Evolutionary conservation across 768 basidiomycete species (phyloP).

Genomic region (Kwoniella heveanensis): DNA sequence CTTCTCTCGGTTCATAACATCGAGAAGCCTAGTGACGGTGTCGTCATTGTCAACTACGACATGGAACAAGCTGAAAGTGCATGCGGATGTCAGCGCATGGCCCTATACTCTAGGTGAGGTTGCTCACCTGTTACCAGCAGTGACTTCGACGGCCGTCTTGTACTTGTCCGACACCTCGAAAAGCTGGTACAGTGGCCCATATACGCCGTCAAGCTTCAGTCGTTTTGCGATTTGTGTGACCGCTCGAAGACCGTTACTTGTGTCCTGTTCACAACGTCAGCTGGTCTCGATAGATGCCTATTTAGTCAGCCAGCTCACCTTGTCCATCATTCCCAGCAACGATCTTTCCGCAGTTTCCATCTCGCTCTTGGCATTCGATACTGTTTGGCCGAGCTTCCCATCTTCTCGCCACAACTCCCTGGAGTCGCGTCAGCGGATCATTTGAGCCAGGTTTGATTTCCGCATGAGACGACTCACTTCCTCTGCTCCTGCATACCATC

Average conservation of each 20-base stretch:
- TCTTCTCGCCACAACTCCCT: conserved; percentile 91
- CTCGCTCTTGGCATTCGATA: conserved; percentile 76
- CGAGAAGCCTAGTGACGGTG: conserved; percentile 86
- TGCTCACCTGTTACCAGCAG: conserved; percentile 88
- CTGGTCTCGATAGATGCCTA: no score
- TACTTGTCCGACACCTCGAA: conserved; percentile 91
- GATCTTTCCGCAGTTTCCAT: conserved; percentile 75
- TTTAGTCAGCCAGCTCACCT: conserved; percentile 62
- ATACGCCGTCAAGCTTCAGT: conserved; percentile 76
- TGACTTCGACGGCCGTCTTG: conserved; percentile 89
- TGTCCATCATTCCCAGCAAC: conserved; percentile 92
- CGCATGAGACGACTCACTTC: no score
- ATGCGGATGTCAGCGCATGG: background rate
- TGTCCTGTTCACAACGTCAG: conserved; percentile 65
- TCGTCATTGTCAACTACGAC: conserved; percentile 96
- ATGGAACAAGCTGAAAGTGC: conserved; percentile 76
- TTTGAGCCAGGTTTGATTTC: background rate
- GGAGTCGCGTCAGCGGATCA: conserved; percentile 8
- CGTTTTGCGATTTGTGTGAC: conserved; percentile 81
- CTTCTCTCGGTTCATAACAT: conserved; percentile 89
- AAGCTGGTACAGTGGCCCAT: conserved; percentile 89
- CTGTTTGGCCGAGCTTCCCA: conserved; percentile 76
- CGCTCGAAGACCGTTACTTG: conserved; percentile 80
- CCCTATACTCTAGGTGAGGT: no score
- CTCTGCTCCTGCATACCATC: conserved; percentile 72